A percentile compares a stretch with the other conserved stretches of the same genome.
phyloP scores from a whole-genome alignment of 345 rosid genomes.

The Moringa oleifera region DNA sequence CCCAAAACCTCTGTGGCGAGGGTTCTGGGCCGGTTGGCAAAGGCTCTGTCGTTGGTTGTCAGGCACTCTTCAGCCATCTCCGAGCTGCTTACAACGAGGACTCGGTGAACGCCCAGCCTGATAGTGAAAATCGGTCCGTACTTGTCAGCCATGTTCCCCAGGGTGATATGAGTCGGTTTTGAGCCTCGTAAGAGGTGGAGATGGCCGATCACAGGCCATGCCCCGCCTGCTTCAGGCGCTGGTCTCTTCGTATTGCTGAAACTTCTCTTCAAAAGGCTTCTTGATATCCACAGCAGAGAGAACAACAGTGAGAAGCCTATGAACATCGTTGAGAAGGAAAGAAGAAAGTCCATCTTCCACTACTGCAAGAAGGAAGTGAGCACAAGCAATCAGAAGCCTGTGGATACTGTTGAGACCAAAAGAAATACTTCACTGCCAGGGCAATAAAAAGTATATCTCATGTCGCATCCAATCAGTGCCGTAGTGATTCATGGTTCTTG shows the following conservation, averaged over 20 bases:
- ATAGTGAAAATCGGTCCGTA: constrained; percentile 37
- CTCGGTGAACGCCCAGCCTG: constrained; percentile 21
- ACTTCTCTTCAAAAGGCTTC: not conserved
- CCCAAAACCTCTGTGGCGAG: constrained; percentile 16
- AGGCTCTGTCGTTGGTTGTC: constrained; percentile 24
- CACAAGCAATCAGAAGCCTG: not conserved
- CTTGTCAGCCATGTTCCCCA: no score
- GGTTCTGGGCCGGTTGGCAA: constrained; percentile 27
- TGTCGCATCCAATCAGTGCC: no score
- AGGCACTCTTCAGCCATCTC: constrained; percentile 32
- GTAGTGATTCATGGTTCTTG: no score
- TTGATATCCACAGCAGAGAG: not conserved
- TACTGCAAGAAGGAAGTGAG: not conserved
- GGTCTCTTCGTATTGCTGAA: constrained; percentile 5
- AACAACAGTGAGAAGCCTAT: not conserved
- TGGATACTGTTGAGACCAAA: no score
- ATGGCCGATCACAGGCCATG: constrained; percentile 37
- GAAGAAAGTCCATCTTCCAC: not conserved
- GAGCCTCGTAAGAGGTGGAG: constrained; percentile 33
- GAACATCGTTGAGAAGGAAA: not conserved
- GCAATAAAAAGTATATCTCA: no score
- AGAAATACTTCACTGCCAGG: no score
- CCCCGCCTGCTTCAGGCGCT: constrained; percentile 37
- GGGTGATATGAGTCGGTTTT: constrained; percentile 19
- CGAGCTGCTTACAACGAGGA: constrained; percentile 23